Evolutionary conservation across 2,329 filamentous ascomycete species (phyloP), one percentile per base, ranked within the genome.

Genomic region (Neonectria magnoliae): DNA sequence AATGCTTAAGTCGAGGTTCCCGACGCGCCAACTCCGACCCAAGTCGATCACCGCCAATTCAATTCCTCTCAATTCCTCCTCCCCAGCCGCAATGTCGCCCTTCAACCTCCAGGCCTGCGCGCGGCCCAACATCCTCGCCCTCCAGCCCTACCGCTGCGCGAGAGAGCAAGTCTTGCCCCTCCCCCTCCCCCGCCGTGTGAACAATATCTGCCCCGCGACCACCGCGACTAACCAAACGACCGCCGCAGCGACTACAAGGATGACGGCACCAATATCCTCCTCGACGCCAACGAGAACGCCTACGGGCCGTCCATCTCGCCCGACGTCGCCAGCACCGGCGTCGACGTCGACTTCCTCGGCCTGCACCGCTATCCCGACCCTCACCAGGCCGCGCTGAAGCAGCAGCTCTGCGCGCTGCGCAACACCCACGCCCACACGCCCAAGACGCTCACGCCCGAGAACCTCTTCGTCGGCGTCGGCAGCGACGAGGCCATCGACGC

Each of bases 211-310:
- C 60, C 51, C 47, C 59, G 64, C 67, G 62, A 54, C 20, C 59
- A 54, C 13, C 20, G 70, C 76, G 11, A 60, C 66, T 68, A 42
- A 59, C 65, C 54, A 45, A 48, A 50, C 55, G 73, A 55, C 75
- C 52, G 55, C 76, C 52, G 54, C 76, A 97, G 93, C 83, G 96
- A 99, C 87, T 98, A 99, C 87, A 98, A 99, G 83, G 95, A 99
- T 79, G 92, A 99, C 77, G 96, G 96, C 71, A 95, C 90, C 64
- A 98, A 98, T 76, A 90, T 98, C 74, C 90, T 99, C 57, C 91
- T 99, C 70, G 96, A 99, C 78, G 96, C 96, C 73, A 99, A 99
- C 76, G 96, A 99, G 82, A 99, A 99, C 76, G 94, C 96, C 64
- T 98, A 91, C 75, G 96, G 96, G 0, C 95, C 96, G 0, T 91